A percentile compares a stretch with the other conserved stretches of the same genome.
These are phyloP conservation scores for Populus trichocarpa DNA, from an alignment of 441 rosid species.

Conservation along the genomic window DNA sequence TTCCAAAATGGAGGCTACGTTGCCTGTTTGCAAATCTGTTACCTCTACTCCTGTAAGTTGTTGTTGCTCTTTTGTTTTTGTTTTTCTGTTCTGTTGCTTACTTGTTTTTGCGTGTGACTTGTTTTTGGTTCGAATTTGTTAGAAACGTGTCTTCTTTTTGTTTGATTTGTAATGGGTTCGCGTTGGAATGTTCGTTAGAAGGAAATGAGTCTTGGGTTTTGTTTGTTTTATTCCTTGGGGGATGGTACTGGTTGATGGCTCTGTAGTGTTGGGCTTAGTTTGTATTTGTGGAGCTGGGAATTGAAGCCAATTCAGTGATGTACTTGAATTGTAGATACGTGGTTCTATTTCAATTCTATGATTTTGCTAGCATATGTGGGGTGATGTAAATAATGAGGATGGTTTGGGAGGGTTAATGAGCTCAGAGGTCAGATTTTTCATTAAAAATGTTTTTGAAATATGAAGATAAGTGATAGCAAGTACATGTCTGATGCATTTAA, in stretches of 20 bases:
- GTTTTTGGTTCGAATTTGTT: neutral
- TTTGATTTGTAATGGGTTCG: neutral
- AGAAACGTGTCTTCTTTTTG: neutral
- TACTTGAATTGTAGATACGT: neutral
- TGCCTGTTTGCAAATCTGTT: slow-evolving; percentile 57
- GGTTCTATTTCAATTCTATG: neutral
- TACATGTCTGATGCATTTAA: neutral
- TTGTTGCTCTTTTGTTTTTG: slow-evolving; percentile 4
- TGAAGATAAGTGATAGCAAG: neutral
- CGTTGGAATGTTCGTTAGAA: neutral
- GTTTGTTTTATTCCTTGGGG: neutral
- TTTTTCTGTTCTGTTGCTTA: neutral
- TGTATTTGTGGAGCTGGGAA: neutral
- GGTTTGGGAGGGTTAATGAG: neutral
- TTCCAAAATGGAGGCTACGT: slow-evolving; percentile 59
- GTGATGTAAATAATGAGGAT: neutral
- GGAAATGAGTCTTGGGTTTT: neutral
- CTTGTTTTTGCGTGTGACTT: neutral
- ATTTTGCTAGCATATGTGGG: neutral
- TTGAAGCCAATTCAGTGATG: neutral
- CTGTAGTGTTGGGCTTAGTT: neutral
- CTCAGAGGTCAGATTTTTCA: neutral
- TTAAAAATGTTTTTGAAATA: neutral
- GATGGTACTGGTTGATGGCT: neutral
- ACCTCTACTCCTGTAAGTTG: slow-evolving; percentile 54